Percentiles rank a stretch among this genome's conserved stretches.
phyloP scores from a whole-genome alignment of 2,329 filamentous ascomycete species.

The Ophiocordyceps robertsii region DNA sequence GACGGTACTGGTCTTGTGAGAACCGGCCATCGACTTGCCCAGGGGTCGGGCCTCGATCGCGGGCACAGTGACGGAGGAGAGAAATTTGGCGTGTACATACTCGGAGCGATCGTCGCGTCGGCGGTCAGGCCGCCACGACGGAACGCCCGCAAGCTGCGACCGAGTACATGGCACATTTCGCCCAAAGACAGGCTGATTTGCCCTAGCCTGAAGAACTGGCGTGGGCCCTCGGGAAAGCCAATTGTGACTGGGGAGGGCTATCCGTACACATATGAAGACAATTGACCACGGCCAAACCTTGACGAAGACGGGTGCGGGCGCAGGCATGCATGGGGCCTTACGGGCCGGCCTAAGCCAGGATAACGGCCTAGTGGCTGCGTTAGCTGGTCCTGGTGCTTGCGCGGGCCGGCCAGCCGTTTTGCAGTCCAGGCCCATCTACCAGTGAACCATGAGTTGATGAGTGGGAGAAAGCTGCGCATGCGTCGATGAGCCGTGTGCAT shows the following conservation, averaged over 20 bases:
- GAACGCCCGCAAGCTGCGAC: background rate
- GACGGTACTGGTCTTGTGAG: background rate
- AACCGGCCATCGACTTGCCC: background rate
- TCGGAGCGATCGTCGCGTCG: background rate
- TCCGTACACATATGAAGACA: background rate
- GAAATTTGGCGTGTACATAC: background rate
- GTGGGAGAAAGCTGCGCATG: background rate
- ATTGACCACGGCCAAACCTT: too few species aligned
- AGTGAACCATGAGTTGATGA: background rate
- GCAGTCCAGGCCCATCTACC: background rate
- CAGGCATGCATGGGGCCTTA: background rate
- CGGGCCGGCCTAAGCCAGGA: background rate
- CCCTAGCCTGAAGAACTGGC: background rate
- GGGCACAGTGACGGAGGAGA: background rate
- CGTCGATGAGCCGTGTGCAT: background rate
- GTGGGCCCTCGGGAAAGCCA: background rate
- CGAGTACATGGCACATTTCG: background rate
- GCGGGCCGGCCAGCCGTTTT: background rate
- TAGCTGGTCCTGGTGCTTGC: background rate
- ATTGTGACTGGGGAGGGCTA: background rate
- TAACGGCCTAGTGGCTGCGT: background rate
- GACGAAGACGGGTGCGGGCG: background rate
- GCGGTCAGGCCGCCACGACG: background rate
- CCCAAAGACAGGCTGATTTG: background rate
- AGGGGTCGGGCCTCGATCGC: background rate